Evolutionary conservation across 169 alveolate genomes (phyloP), one percentile per base, ranked within the genome.

Genomic region (Eimeria falciformis): DNA sequence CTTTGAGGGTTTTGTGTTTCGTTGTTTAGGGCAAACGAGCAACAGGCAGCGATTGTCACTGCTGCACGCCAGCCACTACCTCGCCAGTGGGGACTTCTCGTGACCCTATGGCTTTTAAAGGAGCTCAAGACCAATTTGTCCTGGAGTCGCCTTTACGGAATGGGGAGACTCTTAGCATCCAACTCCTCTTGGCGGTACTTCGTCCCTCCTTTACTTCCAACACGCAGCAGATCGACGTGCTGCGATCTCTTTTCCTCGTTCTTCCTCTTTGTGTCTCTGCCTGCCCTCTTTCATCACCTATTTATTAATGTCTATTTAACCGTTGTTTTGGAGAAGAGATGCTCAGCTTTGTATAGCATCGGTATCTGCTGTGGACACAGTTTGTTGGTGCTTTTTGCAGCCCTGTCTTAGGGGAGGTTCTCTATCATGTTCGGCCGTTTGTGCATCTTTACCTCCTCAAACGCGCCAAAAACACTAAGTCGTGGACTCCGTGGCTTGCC

Each of bases 401-500:
- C 58, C 89, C 89, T 47, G 45, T 81, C 29, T 56, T 81, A 18
- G 77, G 53, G 27, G 89, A 81, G 77, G 56, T 81, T 5, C 56
- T 81, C 40, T 81, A 81, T 25, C 89, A 81, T 81, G 37, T 81
- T 81, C 89, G 89, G 43, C 89, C 89, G 37, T 81, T 81, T 33
- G 56, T 81, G 50, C 77, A 81, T 45, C 77, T 81, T n/a, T 81
- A 81, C 50, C 89, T 81, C 37, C 21, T 81, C 29, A 53, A 58
- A 55, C 89, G 89, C 55, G 89, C 89, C 58, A 81, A 25, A 53
- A 81, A 27, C 75, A 53, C 58, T 23, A 81, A 55, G 89, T 81
- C 89, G 14, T 81, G 89, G 89, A 81, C 89, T 18, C 75, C 89
- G n/a, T 81, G 89, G 89, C 37, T 81, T 53, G 89, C 66, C 29